Evolutionary conservation across 805 yeast species (phyloP), one percentile per base, ranked within the genome.

Genomic region (Saturnispora saitoi): DNA sequence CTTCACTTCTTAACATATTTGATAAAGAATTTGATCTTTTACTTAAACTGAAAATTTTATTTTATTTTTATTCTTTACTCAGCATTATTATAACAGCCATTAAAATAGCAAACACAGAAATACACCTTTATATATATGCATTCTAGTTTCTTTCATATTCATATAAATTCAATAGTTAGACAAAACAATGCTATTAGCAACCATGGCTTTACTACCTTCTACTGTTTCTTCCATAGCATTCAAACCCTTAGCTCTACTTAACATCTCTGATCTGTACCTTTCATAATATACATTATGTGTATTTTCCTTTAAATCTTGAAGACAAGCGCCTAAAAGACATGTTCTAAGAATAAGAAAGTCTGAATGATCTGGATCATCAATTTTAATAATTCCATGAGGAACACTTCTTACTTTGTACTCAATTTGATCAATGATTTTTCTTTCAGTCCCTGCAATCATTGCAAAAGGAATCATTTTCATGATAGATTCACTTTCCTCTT

Each of bases 361-460:
- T 61, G 90, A 81, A 63, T 85, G 91, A 24, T 70, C 62, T 49
- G 85, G 91, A 63, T 87, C 86, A 62, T 86, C 95, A 48, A 86
- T 84, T 62, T 83, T 88, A 32, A 84, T 90, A 36, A 79, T 65
- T 26, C 95, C 96, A 89, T 95, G 85, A 50, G 90, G 90, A 60
- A 86, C 83, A 60, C 77, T 76, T 68, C 95, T 78, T 24, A 91
- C 96, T 49, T 81, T 75, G 36, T 86, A 90, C 36, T 61, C 64
- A 59, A 81, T 73, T 45, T 95, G 95, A 62, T 85, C 90, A 43
- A 76, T 66, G 42, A 73, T 70, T 54, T 78, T 79, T 36, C 83
- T 81, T 54, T 78, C 80, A 8, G 88, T 84, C 11, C 96, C 86
- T 17, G 95, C 96, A 40, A 89, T 81, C 52, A 93, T 84, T 11